Percentiles rank a stretch among this genome's conserved stretches.
These are phyloP conservation scores for Barbarea vulgaris DNA, from an alignment of 345 rosid genomes.

Conservation along the genomic window DNA sequence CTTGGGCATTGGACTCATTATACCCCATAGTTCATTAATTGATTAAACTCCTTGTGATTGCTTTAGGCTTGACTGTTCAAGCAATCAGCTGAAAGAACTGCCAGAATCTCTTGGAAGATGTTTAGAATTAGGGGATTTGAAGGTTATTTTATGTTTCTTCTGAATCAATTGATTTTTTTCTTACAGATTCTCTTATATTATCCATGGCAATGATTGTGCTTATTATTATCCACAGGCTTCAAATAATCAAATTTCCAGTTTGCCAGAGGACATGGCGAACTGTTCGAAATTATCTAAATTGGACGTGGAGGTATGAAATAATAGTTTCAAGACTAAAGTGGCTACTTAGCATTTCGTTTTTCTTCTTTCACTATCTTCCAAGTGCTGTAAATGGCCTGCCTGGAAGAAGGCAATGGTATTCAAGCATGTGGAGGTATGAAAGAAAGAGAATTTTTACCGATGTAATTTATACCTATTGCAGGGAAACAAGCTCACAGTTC, in stretches of 20 bases:
- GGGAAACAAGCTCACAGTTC: slow-evolving; percentile 77
- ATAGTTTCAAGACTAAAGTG: background rate
- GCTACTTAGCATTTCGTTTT: background rate
- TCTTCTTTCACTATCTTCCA: slow-evolving; percentile 14
- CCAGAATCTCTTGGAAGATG: slow-evolving; percentile 82
- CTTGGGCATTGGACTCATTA: background rate
- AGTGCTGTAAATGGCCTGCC: slow-evolving; percentile 1
- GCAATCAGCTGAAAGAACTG: slow-evolving; percentile 71
- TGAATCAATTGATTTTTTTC: slow-evolving; percentile 18
- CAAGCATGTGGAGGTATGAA: background rate
- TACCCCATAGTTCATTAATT: slow-evolving; percentile 18
- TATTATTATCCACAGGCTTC: slow-evolving; percentile 59
- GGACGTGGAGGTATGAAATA: slow-evolving; percentile 72
- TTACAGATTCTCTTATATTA: background rate
- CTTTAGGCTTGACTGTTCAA: slow-evolving; percentile 86
- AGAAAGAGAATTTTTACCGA: slow-evolving; percentile 14
- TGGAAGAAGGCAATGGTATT: slow-evolving; percentile 11
- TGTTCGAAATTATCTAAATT: slow-evolving; percentile 75
- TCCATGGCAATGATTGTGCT: slow-evolving; percentile 25
- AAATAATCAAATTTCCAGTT: slow-evolving; percentile 61
- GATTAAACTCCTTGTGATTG: slow-evolving; percentile 18
- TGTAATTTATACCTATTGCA: slow-evolving; percentile 41
- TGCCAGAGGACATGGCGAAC: slow-evolving; percentile 72
- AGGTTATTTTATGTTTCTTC: slow-evolving; percentile 55
- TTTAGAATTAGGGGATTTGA: slow-evolving; percentile 70